Evolutionary conservation across 371 early-diverging fungal species (phyloP).

Genomic region (Mucor sp.): DNA sequence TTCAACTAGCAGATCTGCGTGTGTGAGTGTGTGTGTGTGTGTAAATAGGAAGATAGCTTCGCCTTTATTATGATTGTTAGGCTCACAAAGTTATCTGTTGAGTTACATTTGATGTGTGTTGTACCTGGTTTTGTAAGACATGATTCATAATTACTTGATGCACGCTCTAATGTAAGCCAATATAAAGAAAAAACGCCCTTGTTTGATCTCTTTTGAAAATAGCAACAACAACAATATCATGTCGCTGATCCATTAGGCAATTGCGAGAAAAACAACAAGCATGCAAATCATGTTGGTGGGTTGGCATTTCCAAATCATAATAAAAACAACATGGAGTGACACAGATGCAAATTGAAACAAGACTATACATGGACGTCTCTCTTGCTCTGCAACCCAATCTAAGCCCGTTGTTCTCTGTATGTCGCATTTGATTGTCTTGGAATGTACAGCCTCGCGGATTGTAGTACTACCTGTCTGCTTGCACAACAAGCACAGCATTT

Average conservation of each 20-base stretch:
- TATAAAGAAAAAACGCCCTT: neutral
- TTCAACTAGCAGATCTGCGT: neutral
- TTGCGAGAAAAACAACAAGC: neutral
- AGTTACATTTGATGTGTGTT: neutral
- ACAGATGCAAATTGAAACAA: neutral
- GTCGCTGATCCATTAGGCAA: neutral
- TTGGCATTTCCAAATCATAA: neutral
- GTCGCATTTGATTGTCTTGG: neutral
- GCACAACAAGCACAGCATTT: neutral
- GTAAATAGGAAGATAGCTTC: neutral
- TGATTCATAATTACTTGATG: neutral
- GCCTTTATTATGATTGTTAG: neutral
- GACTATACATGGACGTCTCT: neutral
- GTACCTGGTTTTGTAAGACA: neutral
- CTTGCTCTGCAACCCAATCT: neutral
- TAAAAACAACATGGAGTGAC: neutral
- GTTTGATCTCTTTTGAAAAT: too few relatives aligned
- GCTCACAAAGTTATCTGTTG: neutral
- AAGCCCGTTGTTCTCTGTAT: neutral
- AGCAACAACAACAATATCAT: too few relatives aligned
- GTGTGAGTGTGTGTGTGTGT: neutral
- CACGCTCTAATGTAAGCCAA: neutral
- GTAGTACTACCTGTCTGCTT: neutral
- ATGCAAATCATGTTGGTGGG: neutral
- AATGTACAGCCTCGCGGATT: neutral